These are phyloP conservation scores for Galium porrigens DNA, from an alignment of 305 asterid species.

Conservation along the genomic window DNA sequence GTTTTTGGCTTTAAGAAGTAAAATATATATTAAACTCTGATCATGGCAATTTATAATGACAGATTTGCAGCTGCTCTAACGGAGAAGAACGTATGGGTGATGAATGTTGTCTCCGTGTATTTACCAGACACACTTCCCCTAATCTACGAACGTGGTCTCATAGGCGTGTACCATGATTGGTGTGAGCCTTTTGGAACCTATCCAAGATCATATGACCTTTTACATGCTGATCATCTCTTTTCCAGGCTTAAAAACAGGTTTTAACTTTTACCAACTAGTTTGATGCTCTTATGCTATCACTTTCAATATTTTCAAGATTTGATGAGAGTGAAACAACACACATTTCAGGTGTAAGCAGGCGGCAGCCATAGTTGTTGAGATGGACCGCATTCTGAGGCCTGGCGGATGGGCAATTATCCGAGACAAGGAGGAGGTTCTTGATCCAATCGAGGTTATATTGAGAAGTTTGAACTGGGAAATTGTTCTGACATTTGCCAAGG, in stretches of 20 bases:
- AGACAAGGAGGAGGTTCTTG: slow-evolving; percentile 68
- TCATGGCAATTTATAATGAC: slow-evolving; percentile 14
- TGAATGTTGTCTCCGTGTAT: slow-evolving; percentile 76
- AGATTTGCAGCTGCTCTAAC: slow-evolving; percentile 90
- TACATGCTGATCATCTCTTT: slow-evolving; percentile 96
- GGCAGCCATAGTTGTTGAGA: slow-evolving; percentile 57
- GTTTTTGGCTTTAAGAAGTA: not conserved
- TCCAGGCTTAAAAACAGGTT: slow-evolving; percentile 92
- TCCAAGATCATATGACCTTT: slow-evolving; percentile 82
- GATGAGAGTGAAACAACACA: not conserved
- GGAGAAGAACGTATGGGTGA: slow-evolving; percentile 68
- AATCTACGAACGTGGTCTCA: slow-evolving; percentile 75
- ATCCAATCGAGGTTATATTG: slow-evolving; percentile 58
- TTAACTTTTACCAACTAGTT: slow-evolving; percentile 4
- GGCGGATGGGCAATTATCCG: slow-evolving; percentile 84
- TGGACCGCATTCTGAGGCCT: slow-evolving; percentile 75
- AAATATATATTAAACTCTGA: not conserved
- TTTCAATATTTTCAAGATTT: not conserved
- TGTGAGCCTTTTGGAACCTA: slow-evolving; percentile 83
- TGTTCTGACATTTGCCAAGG: slow-evolving; percentile 58
- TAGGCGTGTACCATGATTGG: slow-evolving; percentile 83
- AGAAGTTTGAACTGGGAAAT: slow-evolving; percentile 82
- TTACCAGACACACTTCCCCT: slow-evolving; percentile 82
- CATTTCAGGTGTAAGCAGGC: slow-evolving; percentile 73
- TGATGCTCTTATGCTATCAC: not conserved